Conservation (phyloP, 2,329 filamentous ascomycete species). For the Dryadomyces quercus-mongolicae region DNA sequence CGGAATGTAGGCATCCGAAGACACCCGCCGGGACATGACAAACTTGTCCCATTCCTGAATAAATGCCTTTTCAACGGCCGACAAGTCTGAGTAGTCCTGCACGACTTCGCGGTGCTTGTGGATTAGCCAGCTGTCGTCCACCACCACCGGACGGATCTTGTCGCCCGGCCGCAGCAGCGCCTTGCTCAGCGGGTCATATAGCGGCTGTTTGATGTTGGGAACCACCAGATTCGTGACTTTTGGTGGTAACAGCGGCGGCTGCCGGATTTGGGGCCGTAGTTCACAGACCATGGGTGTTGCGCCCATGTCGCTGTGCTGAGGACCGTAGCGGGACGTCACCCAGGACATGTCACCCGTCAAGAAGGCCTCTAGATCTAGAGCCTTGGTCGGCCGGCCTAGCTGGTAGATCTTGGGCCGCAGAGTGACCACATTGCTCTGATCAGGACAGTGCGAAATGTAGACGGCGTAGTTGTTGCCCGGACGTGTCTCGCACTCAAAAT, state of each 20-base stretch:
- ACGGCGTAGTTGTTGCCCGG: constrained; percentile 25
- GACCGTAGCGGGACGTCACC: constrained; percentile 28
- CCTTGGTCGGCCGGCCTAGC: constrained; percentile 27
- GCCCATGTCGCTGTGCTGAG: constrained; percentile 20
- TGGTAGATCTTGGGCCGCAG: constrained; percentile 25
- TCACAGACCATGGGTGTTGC: neutral
- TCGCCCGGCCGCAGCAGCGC: constrained; percentile 35
- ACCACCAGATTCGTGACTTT: constrained; percentile 26
- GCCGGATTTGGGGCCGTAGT: neutral
- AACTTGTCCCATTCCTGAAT: constrained; percentile 47
- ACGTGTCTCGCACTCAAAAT: constrained; percentile 27
- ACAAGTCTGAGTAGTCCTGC: constrained; percentile 44
- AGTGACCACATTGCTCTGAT: constrained; percentile 7
- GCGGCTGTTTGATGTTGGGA: constrained; percentile 35
- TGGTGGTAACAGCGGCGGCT: neutral
- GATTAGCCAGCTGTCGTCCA: constrained; percentile 42
- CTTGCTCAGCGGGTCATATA: constrained; percentile 48
- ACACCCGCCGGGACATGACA: constrained; percentile 37
- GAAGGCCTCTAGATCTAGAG: constrained; percentile 32
- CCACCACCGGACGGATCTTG: constrained; percentile 28
- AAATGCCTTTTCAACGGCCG: constrained; percentile 42
- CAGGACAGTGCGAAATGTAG: constrained; percentile 21
- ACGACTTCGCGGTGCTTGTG: constrained; percentile 48
- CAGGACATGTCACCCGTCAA: constrained; percentile 34
- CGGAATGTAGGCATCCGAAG: constrained; percentile 38